Conservation (phyloP, 1,284 basidiomycete genomes). For the Cystobasidium slooffiae region DNA sequence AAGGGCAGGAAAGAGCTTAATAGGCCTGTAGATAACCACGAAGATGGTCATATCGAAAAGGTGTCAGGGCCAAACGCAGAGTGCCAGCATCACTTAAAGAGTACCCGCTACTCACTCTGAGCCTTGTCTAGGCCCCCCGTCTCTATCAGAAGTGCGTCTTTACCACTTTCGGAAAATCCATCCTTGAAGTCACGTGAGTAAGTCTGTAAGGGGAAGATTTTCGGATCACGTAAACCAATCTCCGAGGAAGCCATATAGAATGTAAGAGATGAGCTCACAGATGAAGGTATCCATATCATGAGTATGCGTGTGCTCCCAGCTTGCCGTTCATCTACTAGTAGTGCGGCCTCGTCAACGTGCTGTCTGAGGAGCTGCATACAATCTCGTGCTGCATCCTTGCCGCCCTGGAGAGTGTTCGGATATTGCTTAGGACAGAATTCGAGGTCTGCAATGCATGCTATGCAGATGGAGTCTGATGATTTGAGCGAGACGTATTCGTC, state of each 20-base stretch:
- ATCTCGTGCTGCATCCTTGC: constrained; percentile 3
- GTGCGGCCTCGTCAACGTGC: constrained; percentile 3
- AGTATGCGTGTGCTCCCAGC: constrained; percentile 16
- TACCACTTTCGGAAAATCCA: constrained; percentile 15
- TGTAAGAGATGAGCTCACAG: background rate
- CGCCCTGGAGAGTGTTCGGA: constrained; percentile 24
- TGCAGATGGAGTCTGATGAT: constrained; percentile 11
- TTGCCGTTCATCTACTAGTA: background rate
- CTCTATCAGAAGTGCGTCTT: constrained; percentile 26
- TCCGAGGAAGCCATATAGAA: background rate
- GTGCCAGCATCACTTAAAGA: background rate
- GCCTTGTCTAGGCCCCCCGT: constrained; percentile 19
- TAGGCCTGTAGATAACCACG: constrained; percentile 7
- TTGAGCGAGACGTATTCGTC: constrained; percentile 35
- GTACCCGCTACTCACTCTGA: background rate
- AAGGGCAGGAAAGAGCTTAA: constrained; percentile 19
- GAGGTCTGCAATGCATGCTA: constrained; percentile 31
- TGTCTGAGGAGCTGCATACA: constrained; percentile 4
- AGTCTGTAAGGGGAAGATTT: constrained; percentile 19
- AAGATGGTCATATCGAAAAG: background rate
- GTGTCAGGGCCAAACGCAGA: background rate
- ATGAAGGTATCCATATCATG: constrained; percentile 19
- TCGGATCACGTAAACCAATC: background rate
- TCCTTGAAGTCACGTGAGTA: constrained; percentile 41
- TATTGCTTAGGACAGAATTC: constrained; percentile 9